Base-by-base conservation (phyloP, 768 basidiomycete genomes). In the Termitomyces sp. region DNA sequence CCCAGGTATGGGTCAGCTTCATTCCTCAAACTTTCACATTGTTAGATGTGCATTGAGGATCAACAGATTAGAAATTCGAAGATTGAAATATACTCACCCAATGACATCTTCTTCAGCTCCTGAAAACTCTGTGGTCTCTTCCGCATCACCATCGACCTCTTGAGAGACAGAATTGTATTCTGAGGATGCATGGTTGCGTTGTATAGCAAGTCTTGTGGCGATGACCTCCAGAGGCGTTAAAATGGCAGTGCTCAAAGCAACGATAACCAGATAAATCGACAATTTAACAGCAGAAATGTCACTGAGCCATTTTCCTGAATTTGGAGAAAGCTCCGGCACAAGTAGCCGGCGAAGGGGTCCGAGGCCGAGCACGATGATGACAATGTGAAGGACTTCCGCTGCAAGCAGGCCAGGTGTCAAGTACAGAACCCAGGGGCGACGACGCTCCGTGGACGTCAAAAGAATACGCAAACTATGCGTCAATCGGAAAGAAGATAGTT, bases 151-250 rank as follows among this genome's bases (percentile, higher is more conserved):
- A 41, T 86, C 86, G 18, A 83, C 82, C 63, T 92, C 89, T 65
- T 90, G 88, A 4, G 83, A 73, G 31, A 89, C 82, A 1, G 88
- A 85, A 61, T 90, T 88, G 65, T 82, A 89, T 55, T 87, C 88
- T 5, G 84, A 73, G 16, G 86, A 84, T 7, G 86, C 83, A 61
- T 92, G 90, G 62, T 93, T 94, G 54, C 92, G 82, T 65, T 94
- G 92, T 56, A 94, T 88, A 20, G 90, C 87, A 5, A 94, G 79
- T 50, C 90, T 77, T 15, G 87, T 88, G 15, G 84, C 71, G 50
- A 93, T 87, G 29, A 94, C 90, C 66, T 94, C 92, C 28, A 94
- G 72, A 5, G 92, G 92, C 29, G 88, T 78, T 13, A 92, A 77
- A 55, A 90, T 65, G 15, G 66, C 63, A 2, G 85, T 84, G 70